Evolutionary conservation across 208 protist genomes (phyloP).

Genomic region (Acanthamoeba healyi): DNA sequence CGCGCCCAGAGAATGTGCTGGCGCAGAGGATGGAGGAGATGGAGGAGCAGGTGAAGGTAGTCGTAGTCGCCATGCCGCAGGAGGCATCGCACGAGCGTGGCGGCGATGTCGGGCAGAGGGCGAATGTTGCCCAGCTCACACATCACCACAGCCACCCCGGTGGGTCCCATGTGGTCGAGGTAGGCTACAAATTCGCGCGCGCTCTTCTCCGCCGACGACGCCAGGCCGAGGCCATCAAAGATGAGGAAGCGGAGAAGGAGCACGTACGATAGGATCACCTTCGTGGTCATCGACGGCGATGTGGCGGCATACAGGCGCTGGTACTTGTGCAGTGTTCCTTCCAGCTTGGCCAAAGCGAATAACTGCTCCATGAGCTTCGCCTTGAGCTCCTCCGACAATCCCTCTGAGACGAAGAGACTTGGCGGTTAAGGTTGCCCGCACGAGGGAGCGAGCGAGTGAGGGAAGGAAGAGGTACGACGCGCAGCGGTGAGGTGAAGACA

Average conservation of each 20-base stretch:
- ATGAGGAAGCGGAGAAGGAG: neutral
- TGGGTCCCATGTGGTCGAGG: neutral
- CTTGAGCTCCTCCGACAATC: neutral
- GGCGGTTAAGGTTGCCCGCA: no score
- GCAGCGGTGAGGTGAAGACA: neutral
- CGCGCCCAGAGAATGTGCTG: neutral
- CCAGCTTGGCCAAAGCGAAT: neutral
- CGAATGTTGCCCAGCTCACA: neutral
- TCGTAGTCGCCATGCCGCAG: neutral
- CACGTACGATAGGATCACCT: neutral
- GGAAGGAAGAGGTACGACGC: neutral
- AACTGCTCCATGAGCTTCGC: neutral
- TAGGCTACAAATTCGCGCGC: neutral
- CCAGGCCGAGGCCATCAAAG: neutral
- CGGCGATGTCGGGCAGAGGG: neutral
- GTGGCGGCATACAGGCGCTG: neutral
- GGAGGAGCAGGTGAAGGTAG: neutral
- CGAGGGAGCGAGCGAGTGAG: neutral
- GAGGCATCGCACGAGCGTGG: neutral
- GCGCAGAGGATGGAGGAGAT: neutral
- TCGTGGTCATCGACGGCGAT: neutral
- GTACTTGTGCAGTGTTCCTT: neutral
- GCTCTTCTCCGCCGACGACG: neutral
- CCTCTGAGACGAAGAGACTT: no score
- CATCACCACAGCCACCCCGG: neutral